Conservation (phyloP, 2,329 filamentous ascomycete species). For the Hymenoscyphus linearis region DNA sequence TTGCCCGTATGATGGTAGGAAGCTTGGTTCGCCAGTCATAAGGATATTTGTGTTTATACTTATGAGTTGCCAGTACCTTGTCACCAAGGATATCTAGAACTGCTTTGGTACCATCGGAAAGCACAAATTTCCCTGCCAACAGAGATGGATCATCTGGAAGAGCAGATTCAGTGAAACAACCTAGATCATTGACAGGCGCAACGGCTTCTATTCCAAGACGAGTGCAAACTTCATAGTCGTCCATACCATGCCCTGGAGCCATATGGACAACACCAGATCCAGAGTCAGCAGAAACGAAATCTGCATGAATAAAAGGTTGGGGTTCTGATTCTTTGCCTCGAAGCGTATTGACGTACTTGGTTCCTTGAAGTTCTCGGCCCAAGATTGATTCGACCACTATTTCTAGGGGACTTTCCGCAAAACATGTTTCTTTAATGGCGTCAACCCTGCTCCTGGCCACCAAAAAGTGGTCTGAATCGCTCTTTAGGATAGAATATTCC, state of each 20-base stretch:
- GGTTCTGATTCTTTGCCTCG: slow-evolving; percentile 49
- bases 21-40: slow-evolving; percentile 97
- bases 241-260: slow-evolving; percentile 92
- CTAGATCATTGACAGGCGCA: slow-evolving; percentile 78
- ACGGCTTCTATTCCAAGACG: slow-evolving; percentile 65
- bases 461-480: slow-evolving; percentile 55
- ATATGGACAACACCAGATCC: slow-evolving; percentile 93
- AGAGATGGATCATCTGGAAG: slow-evolving; percentile 62
- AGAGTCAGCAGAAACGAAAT: slow-evolving; percentile 86
- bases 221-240: slow-evolving; percentile 83
- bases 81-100: slow-evolving; percentile 65
- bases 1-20: slow-evolving; percentile 85
- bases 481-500: slow-evolving; percentile 63
- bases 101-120: slow-evolving; percentile 61
- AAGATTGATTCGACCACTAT: slow-evolving; percentile 52
- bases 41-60: slow-evolving; percentile 85
- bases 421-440: slow-evolving; percentile 45
- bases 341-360: slow-evolving; percentile 67
- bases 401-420: slow-evolving; percentile 25
- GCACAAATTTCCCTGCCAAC: slow-evolving; percentile 67
- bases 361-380: slow-evolving; percentile 60
- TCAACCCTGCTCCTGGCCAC: slow-evolving; percentile 68
- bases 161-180: slow-evolving; percentile 74
- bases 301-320: slow-evolving; percentile 73
- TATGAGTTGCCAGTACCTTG: slow-evolving; percentile 63